A percentile compares a stretch with the other conserved stretches of the same genome.
These are phyloP conservation scores for Heritiera fomes DNA, from an alignment of 345 rosid species.

Conservation along the genomic window DNA sequence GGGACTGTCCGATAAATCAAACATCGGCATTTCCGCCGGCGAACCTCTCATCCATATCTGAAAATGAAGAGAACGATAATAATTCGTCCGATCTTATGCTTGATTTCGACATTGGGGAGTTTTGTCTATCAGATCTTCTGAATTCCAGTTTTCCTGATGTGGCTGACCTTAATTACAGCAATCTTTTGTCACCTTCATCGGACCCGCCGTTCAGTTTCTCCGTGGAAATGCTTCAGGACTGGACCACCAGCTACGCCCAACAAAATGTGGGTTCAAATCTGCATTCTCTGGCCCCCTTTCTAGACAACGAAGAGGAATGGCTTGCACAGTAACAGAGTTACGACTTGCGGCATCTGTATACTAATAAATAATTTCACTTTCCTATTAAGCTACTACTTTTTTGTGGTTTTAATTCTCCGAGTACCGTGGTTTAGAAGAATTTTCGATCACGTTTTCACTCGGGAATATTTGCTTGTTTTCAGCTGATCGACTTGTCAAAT, in stretches of 20 bases:
- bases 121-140: constrained; percentile 33
- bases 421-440: neutral
- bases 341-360: neutral
- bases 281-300: neutral
- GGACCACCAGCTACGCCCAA: neutral
- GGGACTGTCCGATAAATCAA: neutral
- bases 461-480: neutral
- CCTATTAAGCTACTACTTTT: neutral
- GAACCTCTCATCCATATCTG: neutral
- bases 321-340: too few relatives aligned
- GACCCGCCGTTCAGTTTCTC: constrained; percentile 14
- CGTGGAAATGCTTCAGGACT: constrained; percentile 3
- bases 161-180: neutral
- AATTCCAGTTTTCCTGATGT: constrained; percentile 34
- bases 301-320: neutral
- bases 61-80: neutral
- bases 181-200: neutral
- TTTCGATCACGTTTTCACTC: neutral
- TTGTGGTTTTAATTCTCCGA: neutral
- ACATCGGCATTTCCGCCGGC: neutral
- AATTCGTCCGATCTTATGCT: constrained; percentile 8
- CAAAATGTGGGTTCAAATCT: constrained; percentile 7
- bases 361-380: too few relatives aligned
- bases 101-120: constrained; percentile 38
- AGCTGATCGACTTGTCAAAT: too few relatives aligned